Evolutionary conservation across 208 protist species (phyloP).

Genomic region (Trypanosomatidae sp.): DNA sequence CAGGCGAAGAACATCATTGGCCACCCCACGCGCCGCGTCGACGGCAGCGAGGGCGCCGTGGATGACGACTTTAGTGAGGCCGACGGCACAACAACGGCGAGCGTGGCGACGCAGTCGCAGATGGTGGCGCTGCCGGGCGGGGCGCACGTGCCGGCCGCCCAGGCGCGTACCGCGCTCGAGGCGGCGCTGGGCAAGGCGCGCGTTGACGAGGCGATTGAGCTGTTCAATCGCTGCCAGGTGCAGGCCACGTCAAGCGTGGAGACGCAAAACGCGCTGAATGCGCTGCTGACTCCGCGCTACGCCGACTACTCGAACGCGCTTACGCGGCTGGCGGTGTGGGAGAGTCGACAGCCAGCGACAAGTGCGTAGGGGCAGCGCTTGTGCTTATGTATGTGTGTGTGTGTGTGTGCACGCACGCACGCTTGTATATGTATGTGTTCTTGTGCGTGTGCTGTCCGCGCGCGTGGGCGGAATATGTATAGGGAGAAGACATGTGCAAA

Average conservation of each 20-base stretch:
- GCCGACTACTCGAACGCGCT: constrained; percentile 77
- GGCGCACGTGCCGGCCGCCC: constrained; percentile 26
- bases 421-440: no score
- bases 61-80: constrained; percentile 19
- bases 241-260: constrained; percentile 41
- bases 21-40: constrained; percentile 50
- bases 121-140: constrained; percentile 55
- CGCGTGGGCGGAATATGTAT: no score
- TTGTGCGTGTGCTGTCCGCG: no score
- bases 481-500: no score
- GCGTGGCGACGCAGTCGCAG: constrained; percentile 26
- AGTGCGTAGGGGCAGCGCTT: no score
- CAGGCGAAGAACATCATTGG: constrained; percentile 71
- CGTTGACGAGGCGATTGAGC: constrained; percentile 54
- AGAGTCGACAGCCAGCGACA: constrained; percentile 54
- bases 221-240: constrained; percentile 56
- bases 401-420: no score
- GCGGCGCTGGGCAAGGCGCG: constrained; percentile 42
- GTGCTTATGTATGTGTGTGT: no score
- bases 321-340: constrained; percentile 68
- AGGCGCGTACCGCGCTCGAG: constrained; percentile 48
- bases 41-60: constrained; percentile 82
- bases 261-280: constrained; percentile 53
- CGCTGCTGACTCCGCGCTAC: constrained; percentile 39
- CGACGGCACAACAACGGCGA: not conserved